These are phyloP conservation scores for Chalciporus chontae DNA, from an alignment of 768 basidiomycete species.

Conservation along the genomic window DNA sequence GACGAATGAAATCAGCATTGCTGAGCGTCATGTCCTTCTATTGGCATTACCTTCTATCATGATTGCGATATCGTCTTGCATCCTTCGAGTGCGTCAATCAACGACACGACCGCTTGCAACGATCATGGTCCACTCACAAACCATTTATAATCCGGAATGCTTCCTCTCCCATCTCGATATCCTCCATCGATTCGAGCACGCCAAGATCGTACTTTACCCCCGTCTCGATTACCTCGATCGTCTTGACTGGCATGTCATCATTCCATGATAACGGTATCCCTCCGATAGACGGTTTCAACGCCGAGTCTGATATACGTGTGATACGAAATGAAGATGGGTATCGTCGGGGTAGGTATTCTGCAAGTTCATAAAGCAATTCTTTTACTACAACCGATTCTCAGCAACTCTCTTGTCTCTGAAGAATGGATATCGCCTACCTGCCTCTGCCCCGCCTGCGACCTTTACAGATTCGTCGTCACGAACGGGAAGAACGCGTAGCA, in stretches of 20 bases:
- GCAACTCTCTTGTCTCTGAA: background rate
- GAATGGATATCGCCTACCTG: slow-evolving; percentile 18
- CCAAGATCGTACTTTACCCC: slow-evolving; percentile 51
- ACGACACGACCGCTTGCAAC: background rate
- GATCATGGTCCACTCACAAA: slow-evolving; percentile 42
- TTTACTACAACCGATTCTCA: slow-evolving; percentile 39
- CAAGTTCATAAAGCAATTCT: slow-evolving; percentile 66
- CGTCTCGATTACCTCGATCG: slow-evolving; percentile 51
- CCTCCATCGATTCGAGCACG: slow-evolving; percentile 25
- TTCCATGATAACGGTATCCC: slow-evolving; percentile 35
- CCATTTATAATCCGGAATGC: slow-evolving; percentile 62
- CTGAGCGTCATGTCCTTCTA: background rate
- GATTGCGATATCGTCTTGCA: slow-evolving; percentile 57
- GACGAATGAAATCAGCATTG: background rate
- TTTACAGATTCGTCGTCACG: slow-evolving; percentile 40
- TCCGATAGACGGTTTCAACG: slow-evolving; percentile 16
- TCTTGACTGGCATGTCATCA: slow-evolving; percentile 48
- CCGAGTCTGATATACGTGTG: slow-evolving; percentile 32
- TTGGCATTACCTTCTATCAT: slow-evolving; percentile 52
- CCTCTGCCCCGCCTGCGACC: slow-evolving; percentile 31
- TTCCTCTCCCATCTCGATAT: slow-evolving; percentile 38
- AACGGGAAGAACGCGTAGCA: slow-evolving; percentile 45
- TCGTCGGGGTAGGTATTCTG: slow-evolving; percentile 63
- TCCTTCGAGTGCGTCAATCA: slow-evolving; percentile 26
- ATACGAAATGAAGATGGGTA: slow-evolving; percentile 61